Conservation (phyloP, 2,329 filamentous ascomycete genomes). For the Aspergillus ochraceoroseus region DNA sequence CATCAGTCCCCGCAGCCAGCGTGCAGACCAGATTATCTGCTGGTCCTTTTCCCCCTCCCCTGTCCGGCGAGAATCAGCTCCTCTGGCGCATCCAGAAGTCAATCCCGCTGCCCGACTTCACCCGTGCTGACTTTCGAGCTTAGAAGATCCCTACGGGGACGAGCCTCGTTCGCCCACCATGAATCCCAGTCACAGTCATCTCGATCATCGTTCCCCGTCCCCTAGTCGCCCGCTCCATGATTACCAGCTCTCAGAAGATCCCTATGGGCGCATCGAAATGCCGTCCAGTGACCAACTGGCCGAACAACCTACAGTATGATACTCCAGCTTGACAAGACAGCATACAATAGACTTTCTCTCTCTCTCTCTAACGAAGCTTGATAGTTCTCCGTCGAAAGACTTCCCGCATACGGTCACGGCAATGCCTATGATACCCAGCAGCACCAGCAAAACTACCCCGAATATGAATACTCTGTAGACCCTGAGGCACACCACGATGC, state of each 20-base stretch:
- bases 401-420: constrained; percentile 59
- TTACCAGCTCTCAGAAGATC: constrained; percentile 78
- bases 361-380: no score
- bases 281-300: constrained; percentile 70
- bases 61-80: not conserved
- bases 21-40: no score
- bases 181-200: constrained; percentile 54
- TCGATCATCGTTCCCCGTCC: constrained; percentile 61
- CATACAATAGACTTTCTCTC: no score
- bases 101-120: no score
- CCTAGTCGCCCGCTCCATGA: constrained; percentile 68
- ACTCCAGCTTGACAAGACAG: not conserved
- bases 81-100: not conserved
- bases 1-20: no score
- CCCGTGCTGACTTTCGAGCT: constrained; percentile 26
- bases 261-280: constrained; percentile 67
- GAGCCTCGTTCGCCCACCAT: constrained; percentile 44
- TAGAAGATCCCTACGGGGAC: constrained; percentile 41
- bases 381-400: constrained; percentile 65
- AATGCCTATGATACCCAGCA: constrained; percentile 57
- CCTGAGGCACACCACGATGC: constrained; percentile 82
- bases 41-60: no score
- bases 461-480: constrained; percentile 67
- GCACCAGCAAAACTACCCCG: constrained; percentile 48
- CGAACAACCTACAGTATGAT: constrained; percentile 74